These are phyloP conservation scores for Aspergillus uvarum DNA, from an alignment of 2,329 filamentous ascomycete species.

Conservation along the genomic window DNA sequence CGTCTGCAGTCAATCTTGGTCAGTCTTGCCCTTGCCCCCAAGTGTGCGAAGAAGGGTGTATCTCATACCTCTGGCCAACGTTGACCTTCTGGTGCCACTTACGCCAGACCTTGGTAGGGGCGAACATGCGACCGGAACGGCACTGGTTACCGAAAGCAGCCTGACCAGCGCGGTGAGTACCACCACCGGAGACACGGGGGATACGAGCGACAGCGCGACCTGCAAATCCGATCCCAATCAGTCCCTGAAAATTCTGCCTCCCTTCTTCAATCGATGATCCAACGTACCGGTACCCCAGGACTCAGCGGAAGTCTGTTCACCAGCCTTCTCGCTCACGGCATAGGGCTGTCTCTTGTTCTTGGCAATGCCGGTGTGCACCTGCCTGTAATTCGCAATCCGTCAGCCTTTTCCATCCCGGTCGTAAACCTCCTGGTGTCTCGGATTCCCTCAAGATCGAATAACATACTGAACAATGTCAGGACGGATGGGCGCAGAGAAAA, in stretches of 20 bases:
- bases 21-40: slow-evolving; percentile 8
- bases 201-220: slow-evolving; percentile 99
- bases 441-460: slow-evolving; percentile 36
- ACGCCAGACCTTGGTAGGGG: slow-evolving; percentile 99
- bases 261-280: slow-evolving; percentile 14
- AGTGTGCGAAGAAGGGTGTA: background rate
- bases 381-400: slow-evolving; percentile 46
- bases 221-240: slow-evolving; percentile 39
- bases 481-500: slow-evolving; percentile 97
- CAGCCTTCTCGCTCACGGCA: slow-evolving; percentile 99
- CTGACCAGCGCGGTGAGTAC: slow-evolving; percentile 99
- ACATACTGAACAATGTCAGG: slow-evolving; percentile 97
- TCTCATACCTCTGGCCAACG: slow-evolving; percentile 85
- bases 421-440: slow-evolving; percentile 9
- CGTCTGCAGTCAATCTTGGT: slow-evolving; percentile 57
- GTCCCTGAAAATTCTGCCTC: slow-evolving; percentile 9
- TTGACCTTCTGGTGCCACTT: slow-evolving; percentile 99
- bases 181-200: slow-evolving; percentile 99
- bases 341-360: slow-evolving; percentile 99
- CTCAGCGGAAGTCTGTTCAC: slow-evolving; percentile 99
- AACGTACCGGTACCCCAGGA: slow-evolving; percentile 98
- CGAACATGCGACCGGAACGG: slow-evolving; percentile 99
- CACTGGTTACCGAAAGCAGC: slow-evolving; percentile 99
- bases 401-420: slow-evolving; percentile 30
- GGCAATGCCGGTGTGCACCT: slow-evolving; percentile 95